phyloP scores from a whole-genome alignment of 2,329 filamentous ascomycete genomes.

The Colletotrichum endophyticum region DNA sequence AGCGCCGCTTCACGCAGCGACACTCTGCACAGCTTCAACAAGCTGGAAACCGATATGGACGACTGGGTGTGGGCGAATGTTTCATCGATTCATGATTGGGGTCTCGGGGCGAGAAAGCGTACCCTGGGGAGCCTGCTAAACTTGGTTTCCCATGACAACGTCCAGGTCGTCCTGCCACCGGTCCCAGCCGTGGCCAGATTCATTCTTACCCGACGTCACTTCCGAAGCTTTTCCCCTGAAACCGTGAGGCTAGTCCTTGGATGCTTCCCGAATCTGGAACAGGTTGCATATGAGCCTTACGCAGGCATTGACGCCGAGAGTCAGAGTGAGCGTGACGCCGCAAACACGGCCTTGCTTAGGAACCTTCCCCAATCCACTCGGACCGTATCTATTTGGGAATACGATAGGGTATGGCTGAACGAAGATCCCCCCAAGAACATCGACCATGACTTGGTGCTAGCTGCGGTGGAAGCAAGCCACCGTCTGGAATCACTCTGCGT shows the following conservation, averaged over 20 bases:
- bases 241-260: not conserved
- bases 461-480: not conserved
- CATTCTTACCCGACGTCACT: not conserved
- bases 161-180: not conserved
- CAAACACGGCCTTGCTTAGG: not conserved
- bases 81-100: not conserved
- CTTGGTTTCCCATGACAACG: not conserved
- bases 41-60: not conserved
- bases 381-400: not conserved
- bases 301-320: not conserved
- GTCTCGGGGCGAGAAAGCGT: not conserved
- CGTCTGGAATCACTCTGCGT: not conserved
- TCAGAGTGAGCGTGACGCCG: not conserved
- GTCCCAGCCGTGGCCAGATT: not conserved
- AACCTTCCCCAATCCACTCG: fast-evolving
- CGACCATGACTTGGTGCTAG: fast-evolving
- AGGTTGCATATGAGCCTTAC: not conserved
- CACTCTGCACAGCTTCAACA: not conserved
- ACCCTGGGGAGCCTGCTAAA: not conserved
- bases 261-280: not conserved
- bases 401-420: fast-evolving
- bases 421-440: fast-evolving
- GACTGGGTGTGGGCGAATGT: not conserved
- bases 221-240: not conserved
- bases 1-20: not conserved